Conservation (phyloP, 108 stramenopile genomes). For the Aureococcus anophagefferens region DNA sequence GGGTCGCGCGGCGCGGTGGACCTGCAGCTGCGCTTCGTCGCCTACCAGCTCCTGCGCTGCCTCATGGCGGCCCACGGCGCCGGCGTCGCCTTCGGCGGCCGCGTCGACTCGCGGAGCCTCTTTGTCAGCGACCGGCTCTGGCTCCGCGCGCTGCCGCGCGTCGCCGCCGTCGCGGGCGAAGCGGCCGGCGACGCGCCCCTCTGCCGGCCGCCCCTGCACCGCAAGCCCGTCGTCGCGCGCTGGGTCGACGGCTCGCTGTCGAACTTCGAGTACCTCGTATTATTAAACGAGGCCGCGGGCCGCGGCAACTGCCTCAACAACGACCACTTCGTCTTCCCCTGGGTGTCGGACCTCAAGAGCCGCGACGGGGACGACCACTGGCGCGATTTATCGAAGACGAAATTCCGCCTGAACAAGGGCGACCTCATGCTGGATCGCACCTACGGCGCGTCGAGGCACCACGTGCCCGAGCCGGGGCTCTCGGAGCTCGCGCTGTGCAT, state of each 20-base stretch:
- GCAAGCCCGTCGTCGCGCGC: constrained; percentile 26
- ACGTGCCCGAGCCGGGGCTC: constrained; percentile 48
- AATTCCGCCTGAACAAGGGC: constrained; percentile 57
- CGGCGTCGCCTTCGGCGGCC: constrained; percentile 2
- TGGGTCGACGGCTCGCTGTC: constrained; percentile 38
- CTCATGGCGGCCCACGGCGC: constrained; percentile 5
- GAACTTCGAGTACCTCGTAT: constrained; percentile 59
- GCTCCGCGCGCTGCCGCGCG: constrained; percentile 3
- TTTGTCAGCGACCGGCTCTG: constrained; percentile 9
- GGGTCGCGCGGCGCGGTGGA: constrained; percentile 4
- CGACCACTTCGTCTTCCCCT: constrained; percentile 56
- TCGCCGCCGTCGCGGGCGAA: neutral
- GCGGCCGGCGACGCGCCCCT: neutral
- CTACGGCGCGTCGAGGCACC: constrained; percentile 41
- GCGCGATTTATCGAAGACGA: constrained; percentile 47
- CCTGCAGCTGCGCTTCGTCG: constrained; percentile 18
- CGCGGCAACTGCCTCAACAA: constrained; percentile 35
- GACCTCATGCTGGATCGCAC: constrained; percentile 61
- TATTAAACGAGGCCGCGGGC: constrained; percentile 60
- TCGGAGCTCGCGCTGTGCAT: constrained; percentile 58
- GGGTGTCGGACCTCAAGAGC: constrained; percentile 50
- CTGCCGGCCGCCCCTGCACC: constrained; percentile 16
- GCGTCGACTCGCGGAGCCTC: neutral
- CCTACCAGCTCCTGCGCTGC: constrained; percentile 25
- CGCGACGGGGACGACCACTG: constrained; percentile 21